Evolutionary conservation across 2,329 filamentous ascomycete species (phyloP).

Genomic region (Didymella arachidicola): DNA sequence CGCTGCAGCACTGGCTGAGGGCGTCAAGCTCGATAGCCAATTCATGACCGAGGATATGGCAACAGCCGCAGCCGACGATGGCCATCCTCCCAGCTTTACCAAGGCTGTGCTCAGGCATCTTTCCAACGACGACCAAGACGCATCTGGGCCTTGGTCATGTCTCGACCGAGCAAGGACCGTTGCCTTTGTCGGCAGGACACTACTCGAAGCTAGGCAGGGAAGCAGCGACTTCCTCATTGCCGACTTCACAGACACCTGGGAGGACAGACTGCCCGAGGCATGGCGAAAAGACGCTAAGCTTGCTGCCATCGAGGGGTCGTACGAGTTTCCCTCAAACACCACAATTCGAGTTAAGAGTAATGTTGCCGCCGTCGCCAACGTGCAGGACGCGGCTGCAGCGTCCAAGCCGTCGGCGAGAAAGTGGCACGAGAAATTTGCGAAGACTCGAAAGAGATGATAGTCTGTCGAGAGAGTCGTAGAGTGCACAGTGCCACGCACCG

Average conservation of each 20-base stretch:
- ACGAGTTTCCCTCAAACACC: slow-evolving; percentile 43
- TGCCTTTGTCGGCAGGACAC: slow-evolving; percentile 40
- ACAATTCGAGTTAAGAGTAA: slow-evolving; percentile 42
- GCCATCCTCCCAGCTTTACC: slow-evolving; percentile 49
- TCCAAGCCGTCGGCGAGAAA: slow-evolving; percentile 45
- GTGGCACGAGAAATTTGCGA: slow-evolving; percentile 52
- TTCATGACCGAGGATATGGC: slow-evolving; percentile 48
- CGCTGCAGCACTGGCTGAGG: slow-evolving; percentile 52
- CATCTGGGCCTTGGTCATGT: slow-evolving; percentile 43
- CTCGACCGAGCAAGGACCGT: slow-evolving; percentile 46
- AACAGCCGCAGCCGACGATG: slow-evolving; percentile 46
- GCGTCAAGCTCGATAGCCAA: slow-evolving; percentile 50
- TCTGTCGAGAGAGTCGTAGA: slow-evolving; percentile 15
- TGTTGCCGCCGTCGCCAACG: slow-evolving; percentile 9
- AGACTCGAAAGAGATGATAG: slow-evolving; percentile 41
- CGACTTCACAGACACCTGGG: slow-evolving; percentile 49
- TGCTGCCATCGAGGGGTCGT: slow-evolving; percentile 42
- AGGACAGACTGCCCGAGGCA: slow-evolving; percentile 48
- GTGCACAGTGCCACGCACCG: slow-evolving; percentile 19
- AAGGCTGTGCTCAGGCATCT: slow-evolving; percentile 50
- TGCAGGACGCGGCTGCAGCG: slow-evolving; percentile 20
- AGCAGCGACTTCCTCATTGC: slow-evolving; percentile 38
- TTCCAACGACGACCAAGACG: slow-evolving; percentile 36
- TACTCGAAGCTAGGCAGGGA: slow-evolving; percentile 41
- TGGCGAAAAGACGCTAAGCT: slow-evolving; percentile 49